Base-by-base conservation (phyloP, 139 green algal species). In the Deuterostichococcus epilithicus region DNA sequence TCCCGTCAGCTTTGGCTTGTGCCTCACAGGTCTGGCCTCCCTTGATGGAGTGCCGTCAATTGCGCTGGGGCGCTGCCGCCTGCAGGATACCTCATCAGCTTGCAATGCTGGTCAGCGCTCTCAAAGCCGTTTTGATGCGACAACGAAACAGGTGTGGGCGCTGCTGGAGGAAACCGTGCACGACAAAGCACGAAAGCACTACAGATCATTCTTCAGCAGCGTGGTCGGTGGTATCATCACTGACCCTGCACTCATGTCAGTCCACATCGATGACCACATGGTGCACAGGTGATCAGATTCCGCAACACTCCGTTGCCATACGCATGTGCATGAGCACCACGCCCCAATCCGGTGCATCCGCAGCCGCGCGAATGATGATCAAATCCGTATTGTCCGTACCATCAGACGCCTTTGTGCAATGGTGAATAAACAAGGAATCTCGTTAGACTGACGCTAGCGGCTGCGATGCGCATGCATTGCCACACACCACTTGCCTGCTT, bases 181-280 rank as follows among this genome's bases (percentile, higher is more conserved):
- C 37, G 33, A 34, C 0, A 68, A 82, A 42, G 74, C 58, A 8
- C 10, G 10, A 25, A 30, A 78, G 33, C 59, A 86, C 59, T 90
- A 85, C 73, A 75, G 72, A 2, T 76, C 93, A 26, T 95, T 97
- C 78, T 97, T 90, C 82, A 91, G 83, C 36, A 90, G 75, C 47
- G 87, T 92, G 67, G 72, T 94, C n/a, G 88, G 88, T 35, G 93
- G 91, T 73, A 96, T 97, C 36, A 79, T 91, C 0, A 94, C 85
- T 1, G 84, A 97, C 35, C 91, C 93, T 0, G 84, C 80, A 8
- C 77, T 92, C 26, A 94, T 97, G 87, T 65, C 92, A 5, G 69
- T 96, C 34, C 83, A 87, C 70, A 75, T 96, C 25, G 92, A 98
- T 79, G 95, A 99, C 80, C 92, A 96, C 80, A 90, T 97, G 84